Conservation (phyloP, 768 basidiomycete species). For the Sarcodon sp. region DNA sequence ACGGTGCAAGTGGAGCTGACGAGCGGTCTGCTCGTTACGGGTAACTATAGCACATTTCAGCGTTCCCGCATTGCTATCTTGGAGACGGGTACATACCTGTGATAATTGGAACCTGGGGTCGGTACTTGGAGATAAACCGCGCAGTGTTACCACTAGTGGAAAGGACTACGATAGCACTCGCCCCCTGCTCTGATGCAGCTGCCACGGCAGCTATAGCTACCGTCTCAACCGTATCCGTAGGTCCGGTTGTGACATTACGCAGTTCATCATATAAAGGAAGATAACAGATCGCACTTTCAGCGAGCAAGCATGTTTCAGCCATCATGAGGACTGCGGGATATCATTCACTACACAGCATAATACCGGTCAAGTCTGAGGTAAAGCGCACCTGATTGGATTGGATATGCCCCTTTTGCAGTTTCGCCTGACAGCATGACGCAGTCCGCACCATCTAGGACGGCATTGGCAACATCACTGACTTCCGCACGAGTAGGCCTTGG, state of each 20-base stretch:
- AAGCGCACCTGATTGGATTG: slow-evolving; percentile 78
- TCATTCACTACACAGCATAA: background rate
- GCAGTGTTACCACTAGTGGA: slow-evolving; percentile 97
- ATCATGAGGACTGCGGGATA: slow-evolving; percentile 78
- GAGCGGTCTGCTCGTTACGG: slow-evolving; percentile 88
- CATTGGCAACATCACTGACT: slow-evolving; percentile 98
- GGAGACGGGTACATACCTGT: slow-evolving; percentile 44
- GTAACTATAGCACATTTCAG: slow-evolving; percentile 45
- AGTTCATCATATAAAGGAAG: slow-evolving; percentile 90
- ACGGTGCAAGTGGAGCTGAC: slow-evolving; percentile 94
- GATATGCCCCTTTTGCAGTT: slow-evolving; percentile 96
- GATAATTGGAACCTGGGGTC: slow-evolving; percentile 88
- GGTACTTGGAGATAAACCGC: slow-evolving; percentile 91
- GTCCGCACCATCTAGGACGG: slow-evolving; percentile 96
- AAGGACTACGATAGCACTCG: slow-evolving; percentile 89
- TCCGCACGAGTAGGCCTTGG: slow-evolving; percentile 98
- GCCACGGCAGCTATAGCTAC: slow-evolving; percentile 94
- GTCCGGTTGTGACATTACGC: slow-evolving; percentile 63
- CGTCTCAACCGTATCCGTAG: slow-evolving; percentile 91
- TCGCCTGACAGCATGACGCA: slow-evolving; percentile 99
- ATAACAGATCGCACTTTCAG: slow-evolving; percentile 92
- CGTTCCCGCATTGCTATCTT: background rate
- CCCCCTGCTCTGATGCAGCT: slow-evolving; percentile 89
- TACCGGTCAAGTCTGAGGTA: background rate
- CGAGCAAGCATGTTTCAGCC: slow-evolving; percentile 97